Evolutionary conservation across 306 rosid species (phyloP).

Genomic region (Crotalaria pallida): DNA sequence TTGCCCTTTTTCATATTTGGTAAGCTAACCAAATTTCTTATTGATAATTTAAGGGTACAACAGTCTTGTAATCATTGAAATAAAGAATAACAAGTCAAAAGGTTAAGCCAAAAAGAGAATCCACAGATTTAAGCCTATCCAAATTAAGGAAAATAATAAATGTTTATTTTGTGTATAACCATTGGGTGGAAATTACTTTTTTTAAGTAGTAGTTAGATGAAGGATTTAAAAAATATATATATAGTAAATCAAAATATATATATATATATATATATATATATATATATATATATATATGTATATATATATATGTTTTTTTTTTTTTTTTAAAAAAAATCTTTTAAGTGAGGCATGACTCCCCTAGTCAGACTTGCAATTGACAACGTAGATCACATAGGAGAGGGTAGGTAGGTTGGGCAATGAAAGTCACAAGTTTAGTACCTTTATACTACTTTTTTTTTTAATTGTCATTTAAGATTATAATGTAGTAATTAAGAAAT

Average conservation of each 20-base stretch:
- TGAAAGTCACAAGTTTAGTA: too few species aligned
- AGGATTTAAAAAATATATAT: neutral
- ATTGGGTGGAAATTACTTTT: neutral
- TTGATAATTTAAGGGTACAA: neutral
- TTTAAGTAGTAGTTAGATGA: neutral
- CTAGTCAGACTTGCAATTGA: neutral
- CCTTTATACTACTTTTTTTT: too few species aligned
- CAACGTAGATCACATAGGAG: neutral
- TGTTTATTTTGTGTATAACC: neutral
- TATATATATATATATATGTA: too few species aligned
- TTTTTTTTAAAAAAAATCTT: neutral
- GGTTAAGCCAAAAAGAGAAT: neutral
- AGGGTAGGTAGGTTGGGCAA: neutral
- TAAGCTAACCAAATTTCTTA: constrained; percentile 14
- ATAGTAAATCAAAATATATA: too few species aligned
- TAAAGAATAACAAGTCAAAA: neutral
- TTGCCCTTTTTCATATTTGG: neutral
- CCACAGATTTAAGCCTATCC: neutral
- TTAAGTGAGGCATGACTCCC: neutral
- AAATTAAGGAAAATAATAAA: neutral
- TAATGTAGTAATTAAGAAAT: too few species aligned
- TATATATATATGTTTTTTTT: too few species aligned
- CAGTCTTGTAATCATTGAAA: neutral
- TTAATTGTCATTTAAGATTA: too few species aligned
- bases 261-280: too few species aligned